A percentile compares a stretch with the other conserved stretches of the same genome.
Conservation (phyloP, 1,284 basidiomycete species). For the Ganoderma multipileum region DNA sequence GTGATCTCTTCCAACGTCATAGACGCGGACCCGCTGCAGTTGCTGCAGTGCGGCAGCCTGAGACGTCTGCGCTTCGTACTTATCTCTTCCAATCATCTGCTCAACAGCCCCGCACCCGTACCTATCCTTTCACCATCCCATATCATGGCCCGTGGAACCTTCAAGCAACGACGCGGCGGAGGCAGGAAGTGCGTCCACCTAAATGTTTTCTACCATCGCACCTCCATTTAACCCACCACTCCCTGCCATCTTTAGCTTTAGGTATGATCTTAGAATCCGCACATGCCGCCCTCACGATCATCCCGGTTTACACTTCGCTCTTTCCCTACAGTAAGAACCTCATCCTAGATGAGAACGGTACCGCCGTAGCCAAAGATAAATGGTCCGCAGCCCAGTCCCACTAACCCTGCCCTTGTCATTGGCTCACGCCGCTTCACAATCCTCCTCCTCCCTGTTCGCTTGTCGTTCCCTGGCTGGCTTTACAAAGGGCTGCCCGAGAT, state of each 20-base stretch:
- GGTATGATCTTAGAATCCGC: conserved; percentile 28
- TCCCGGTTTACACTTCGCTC: neutral
- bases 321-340: conserved; percentile 57
- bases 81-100: conserved; percentile 3
- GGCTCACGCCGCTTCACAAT: neutral
- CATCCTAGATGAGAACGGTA: conserved; percentile 64
- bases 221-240: conserved; percentile 5
- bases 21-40: neutral
- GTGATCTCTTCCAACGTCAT: conserved; percentile 13
- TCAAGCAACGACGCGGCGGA: conserved; percentile 86
- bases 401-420: neutral
- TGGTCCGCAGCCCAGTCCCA: conserved; percentile 5
- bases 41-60: too few species aligned
- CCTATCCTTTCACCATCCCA: neutral
- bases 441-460: neutral
- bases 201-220: conserved; percentile 2
- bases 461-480: neutral
- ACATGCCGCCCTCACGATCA: neutral
- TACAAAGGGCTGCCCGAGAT: conserved; percentile 6
- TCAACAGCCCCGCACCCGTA: neutral
- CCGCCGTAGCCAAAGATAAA: conserved; percentile 53
- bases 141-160: conserved; percentile 57
- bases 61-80: conserved; percentile 15
- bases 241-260: conserved; percentile 34
- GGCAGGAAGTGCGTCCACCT: conserved; percentile 55